A percentile compares a stretch with the other conserved stretches of the same genome.
phyloP scores from a whole-genome alignment of 164 flowering plant genomes.

The Umbellularia californica region DNA sequence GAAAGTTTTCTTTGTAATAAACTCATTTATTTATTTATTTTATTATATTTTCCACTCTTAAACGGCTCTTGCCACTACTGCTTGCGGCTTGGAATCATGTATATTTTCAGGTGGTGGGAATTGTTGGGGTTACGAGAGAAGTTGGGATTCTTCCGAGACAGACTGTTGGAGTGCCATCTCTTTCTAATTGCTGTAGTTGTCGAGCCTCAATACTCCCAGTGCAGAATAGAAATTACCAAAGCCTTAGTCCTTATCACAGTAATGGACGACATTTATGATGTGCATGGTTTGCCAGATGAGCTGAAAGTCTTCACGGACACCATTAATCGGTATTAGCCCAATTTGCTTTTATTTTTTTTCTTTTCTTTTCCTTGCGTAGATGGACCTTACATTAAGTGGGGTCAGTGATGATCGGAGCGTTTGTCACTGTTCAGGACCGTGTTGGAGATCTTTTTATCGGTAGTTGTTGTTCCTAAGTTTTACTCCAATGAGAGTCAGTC shows the following conservation, averaged over 20 bases:
- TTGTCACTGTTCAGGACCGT: no score
- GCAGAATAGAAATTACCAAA: not conserved
- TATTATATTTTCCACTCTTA: not conserved
- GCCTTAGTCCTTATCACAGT: not conserved
- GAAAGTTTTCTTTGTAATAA: no score
- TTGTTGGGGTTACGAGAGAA: not conserved
- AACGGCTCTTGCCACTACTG: no score
- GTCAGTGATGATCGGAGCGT: no score
- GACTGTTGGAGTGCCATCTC: not conserved
- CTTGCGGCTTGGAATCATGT: no score
- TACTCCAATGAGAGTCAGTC: no score
- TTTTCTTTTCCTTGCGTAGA: no score
- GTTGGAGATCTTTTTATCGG: no score
- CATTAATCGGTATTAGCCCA: not conserved
- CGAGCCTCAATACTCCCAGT: not conserved
- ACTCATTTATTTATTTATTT: no score
- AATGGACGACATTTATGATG: slow-evolving; percentile 6
- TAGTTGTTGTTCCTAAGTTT: no score
- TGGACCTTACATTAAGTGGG: no score
- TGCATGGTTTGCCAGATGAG: slow-evolving; percentile 7
- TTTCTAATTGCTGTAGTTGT: not conserved
- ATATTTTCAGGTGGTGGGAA: not conserved
- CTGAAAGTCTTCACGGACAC: slow-evolving; percentile 13
- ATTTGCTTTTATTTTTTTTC: no score
- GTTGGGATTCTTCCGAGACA: not conserved